These are phyloP conservation scores for Leptographium radiaticola DNA, from an alignment of 2,329 filamentous ascomycete genomes.

Conservation along the genomic window DNA sequence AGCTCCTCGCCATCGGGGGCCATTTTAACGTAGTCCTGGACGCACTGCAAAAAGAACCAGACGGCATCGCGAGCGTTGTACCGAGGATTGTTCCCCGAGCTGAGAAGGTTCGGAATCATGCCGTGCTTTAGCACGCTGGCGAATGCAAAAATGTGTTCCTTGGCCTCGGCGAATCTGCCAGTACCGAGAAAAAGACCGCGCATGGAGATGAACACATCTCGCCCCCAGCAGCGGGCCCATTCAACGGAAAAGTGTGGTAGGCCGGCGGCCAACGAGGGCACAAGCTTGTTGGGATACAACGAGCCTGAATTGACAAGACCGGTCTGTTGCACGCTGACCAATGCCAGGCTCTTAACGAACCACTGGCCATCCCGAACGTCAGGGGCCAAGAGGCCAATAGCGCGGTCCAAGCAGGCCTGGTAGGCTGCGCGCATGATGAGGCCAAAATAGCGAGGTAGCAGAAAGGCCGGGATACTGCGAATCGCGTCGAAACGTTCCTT, in stretches of 20 bases:
- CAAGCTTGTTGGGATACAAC: slow-evolving; percentile 70
- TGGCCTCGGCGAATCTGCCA: slow-evolving; percentile 75
- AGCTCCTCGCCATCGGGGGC: slow-evolving; percentile 64
- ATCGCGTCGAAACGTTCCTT: slow-evolving; percentile 77
- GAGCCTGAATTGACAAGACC: slow-evolving; percentile 84
- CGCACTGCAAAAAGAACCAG: slow-evolving; percentile 95
- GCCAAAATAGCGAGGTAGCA: slow-evolving; percentile 87
- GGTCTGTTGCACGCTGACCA: slow-evolving; percentile 86
- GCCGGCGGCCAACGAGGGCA: slow-evolving; percentile 81
- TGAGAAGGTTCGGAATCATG: slow-evolving; percentile 91
- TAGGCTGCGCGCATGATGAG: slow-evolving; percentile 81
- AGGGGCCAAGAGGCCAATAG: slow-evolving; percentile 64
- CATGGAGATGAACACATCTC: slow-evolving; percentile 92
- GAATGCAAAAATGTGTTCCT: slow-evolving; percentile 88
- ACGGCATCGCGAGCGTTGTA: slow-evolving; percentile 95
- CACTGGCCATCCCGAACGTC: slow-evolving; percentile 71
- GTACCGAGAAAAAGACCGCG: slow-evolving; percentile 86
- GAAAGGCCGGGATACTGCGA: slow-evolving; percentile 71
- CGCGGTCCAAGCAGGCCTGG: slow-evolving; percentile 65
- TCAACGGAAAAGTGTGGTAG: slow-evolving; percentile 86
- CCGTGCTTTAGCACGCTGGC: slow-evolving; percentile 94
- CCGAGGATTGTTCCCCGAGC: slow-evolving; percentile 70
- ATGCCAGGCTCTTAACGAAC: slow-evolving; percentile 76
- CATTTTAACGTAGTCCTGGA: slow-evolving; percentile 81
- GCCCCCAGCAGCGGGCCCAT: slow-evolving; percentile 95